These are phyloP conservation scores for Suillus ampliporus DNA, from an alignment of 768 basidiomycete species.

Conservation along the genomic window DNA sequence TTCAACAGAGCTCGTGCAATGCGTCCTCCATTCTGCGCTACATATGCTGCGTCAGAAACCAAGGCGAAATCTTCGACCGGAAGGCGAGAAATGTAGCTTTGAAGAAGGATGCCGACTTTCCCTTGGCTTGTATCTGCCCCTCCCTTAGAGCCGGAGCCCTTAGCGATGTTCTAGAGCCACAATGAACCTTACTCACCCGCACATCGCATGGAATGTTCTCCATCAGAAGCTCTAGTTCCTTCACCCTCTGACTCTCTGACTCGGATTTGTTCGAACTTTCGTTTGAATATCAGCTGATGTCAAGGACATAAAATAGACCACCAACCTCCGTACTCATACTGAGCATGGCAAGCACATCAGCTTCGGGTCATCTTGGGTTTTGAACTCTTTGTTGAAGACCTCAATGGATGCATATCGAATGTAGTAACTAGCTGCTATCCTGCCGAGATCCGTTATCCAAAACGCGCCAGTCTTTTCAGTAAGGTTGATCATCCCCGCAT, in stretches of 20 bases:
- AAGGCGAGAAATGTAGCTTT: conserved; percentile 83
- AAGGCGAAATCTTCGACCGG: conserved; percentile 94
- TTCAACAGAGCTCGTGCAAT: conserved; percentile 95
- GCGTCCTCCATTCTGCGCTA: conserved; percentile 92
- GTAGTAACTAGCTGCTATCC: conserved; percentile 97
- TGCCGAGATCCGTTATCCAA: conserved; percentile 85
- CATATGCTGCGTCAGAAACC: conserved; percentile 93
- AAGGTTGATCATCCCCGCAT: conserved; percentile 82
- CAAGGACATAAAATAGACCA: conserved; percentile 1
- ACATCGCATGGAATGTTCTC: conserved; percentile 80
- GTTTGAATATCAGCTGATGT: not conserved
- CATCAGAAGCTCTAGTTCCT: conserved; percentile 79
- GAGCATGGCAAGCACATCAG: conserved; percentile 86
- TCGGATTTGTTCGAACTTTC: conserved; percentile 93
- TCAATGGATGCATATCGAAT: conserved; percentile 86
- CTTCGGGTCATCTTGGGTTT: conserved; percentile 88
- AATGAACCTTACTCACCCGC: conserved; percentile 51
- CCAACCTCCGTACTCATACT: conserved; percentile 89
- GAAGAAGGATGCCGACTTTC: conserved; percentile 95
- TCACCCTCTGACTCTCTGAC: conserved; percentile 86
- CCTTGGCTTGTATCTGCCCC: conserved; percentile 68
- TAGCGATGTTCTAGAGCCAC: not conserved
- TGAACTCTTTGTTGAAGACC: conserved; percentile 81
- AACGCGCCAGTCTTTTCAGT: conserved; percentile 64
- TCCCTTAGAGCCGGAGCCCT: conserved; percentile 48